Evolutionary conservation across 2,329 filamentous ascomycete species (phyloP), one percentile per base, ranked within the genome.

Genomic region (Cercospora brassicicola): DNA sequence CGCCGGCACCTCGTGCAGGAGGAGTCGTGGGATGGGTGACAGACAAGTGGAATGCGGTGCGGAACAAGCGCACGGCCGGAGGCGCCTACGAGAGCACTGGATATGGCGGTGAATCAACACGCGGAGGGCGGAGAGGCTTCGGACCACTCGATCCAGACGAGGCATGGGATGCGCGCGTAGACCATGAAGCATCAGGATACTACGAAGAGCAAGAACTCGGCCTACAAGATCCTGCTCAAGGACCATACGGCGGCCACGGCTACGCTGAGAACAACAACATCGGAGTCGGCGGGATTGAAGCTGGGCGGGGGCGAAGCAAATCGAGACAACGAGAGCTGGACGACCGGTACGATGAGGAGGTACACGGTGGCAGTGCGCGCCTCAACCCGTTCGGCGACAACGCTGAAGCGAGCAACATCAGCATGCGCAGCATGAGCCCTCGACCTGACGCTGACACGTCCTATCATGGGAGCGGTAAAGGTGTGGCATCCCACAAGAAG

Each of bases 121-220:
- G 67, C 26, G 62, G 76, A 70, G 53, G 72, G n/a, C 68, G 71
- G 6, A 80, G 86, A 64, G 88, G 88, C 23, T 89, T 91, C 78
- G 88, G 89, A 1, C 84, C 88, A 3, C 85, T 93, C 56, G 92
- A 95, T 75, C 91, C 91, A 1, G 92, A 96, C 77, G 91, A 94
- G 76, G 91, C 92, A 1, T 96, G 93, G 93, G 92, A 95, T 81
- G 81, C 91, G 71, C 84, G 91, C 68, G 91, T 96, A 4, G 91
- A 91, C 67, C 85, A 88, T 73, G 91, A 94, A 78, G 87, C 89
- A 18, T 83, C 83, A 23, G 85, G 85, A 1, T 92, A 92, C 79
- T 90, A 92, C 76, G 92, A 94, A 76, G 92, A 94, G 77, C 88
- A 91, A 76, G 91, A 93, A 79, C 82, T 93, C 4, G 90, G 89